A percentile compares a stretch with the other conserved stretches of the same genome.
phyloP scores from a whole-genome alignment of 1,139 yeast genomes.

The Suhomyces chickasaworum region DNA sequence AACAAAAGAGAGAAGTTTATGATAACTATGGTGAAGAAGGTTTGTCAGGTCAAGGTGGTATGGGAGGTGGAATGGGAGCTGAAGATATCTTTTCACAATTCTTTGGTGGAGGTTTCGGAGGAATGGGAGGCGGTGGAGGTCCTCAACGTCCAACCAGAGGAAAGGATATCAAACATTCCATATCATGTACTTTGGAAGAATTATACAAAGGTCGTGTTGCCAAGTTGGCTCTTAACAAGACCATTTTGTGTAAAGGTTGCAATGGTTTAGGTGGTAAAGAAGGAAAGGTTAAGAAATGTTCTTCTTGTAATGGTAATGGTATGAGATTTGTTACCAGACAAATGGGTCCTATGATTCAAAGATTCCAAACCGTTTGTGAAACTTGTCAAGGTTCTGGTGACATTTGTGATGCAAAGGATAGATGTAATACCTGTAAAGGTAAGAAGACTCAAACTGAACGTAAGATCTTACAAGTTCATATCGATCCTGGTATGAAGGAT shows the following conservation, averaged over 20 bases:
- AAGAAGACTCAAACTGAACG: slow-evolving; percentile 86
- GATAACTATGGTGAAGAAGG: slow-evolving; percentile 96
- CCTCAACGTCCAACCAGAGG: slow-evolving; percentile 88
- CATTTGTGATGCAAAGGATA: slow-evolving; percentile 81
- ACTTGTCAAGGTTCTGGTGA: slow-evolving; percentile 93
- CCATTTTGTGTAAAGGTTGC: slow-evolving; percentile 83
- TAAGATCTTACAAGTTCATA: slow-evolving; percentile 90
- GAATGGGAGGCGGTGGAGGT: slow-evolving; percentile 55
- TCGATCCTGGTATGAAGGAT: slow-evolving; percentile 96
- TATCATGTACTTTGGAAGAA: slow-evolving; percentile 87
- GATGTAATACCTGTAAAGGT: slow-evolving; percentile 87
- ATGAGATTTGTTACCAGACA: slow-evolving; percentile 91
- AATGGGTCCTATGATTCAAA: slow-evolving; percentile 99
- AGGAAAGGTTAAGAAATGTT: slow-evolving; percentile 86
- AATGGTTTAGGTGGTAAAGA: slow-evolving; percentile 97
- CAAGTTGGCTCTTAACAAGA: slow-evolving; percentile 90
- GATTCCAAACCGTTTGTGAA: slow-evolving; percentile 95
- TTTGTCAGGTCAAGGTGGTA: slow-evolving; percentile 71
- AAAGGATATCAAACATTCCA: slow-evolving; percentile 87
- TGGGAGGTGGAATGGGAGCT: slow-evolving; percentile 76
- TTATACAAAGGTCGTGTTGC: slow-evolving; percentile 93
- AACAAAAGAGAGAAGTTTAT: slow-evolving; percentile 84
- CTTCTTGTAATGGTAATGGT: slow-evolving; percentile 88
- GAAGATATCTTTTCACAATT: slow-evolving; percentile 92
- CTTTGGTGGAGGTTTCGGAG: slow-evolving; percentile 75